phyloP scores from a whole-genome alignment of 768 basidiomycete species.

The Lepiota subincarnata region DNA sequence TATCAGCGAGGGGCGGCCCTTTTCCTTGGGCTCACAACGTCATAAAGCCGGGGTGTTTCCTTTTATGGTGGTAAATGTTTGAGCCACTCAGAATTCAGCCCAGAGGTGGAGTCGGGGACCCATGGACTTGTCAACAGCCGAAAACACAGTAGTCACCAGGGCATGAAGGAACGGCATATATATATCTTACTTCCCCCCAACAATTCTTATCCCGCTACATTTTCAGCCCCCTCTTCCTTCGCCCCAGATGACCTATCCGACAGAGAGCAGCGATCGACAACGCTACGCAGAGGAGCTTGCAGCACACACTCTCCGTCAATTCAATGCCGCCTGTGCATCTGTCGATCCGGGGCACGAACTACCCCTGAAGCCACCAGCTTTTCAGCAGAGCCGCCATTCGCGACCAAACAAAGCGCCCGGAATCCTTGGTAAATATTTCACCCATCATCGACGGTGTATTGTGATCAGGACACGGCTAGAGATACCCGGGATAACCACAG shows the following conservation, averaged over 20 bases:
- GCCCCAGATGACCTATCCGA: slow-evolving; percentile 10
- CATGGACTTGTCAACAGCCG: slow-evolving; percentile 9
- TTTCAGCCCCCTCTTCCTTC: background rate
- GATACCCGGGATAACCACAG: background rate
- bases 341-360: background rate
- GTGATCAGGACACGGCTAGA: slow-evolving; percentile 1
- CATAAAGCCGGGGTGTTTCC: slow-evolving; percentile 3
- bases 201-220: background rate
- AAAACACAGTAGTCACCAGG: slow-evolving; percentile 1
- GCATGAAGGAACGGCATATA: background rate
- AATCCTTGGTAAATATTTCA: background rate
- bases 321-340: slow-evolving; percentile 28
- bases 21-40: background rate
- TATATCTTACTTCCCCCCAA: background rate
- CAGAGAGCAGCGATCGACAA: slow-evolving; percentile 25
- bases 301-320: slow-evolving; percentile 45
- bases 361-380: background rate
- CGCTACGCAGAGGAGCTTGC: slow-evolving; percentile 46
- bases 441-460: background rate
- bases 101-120: slow-evolving; percentile 3
- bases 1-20: no score
- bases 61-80: background rate
- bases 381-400: background rate
- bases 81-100: slow-evolving; percentile 8
- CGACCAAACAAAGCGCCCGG: background rate